Conservation (phyloP, 805 yeast species). For the Candida jianshihensis region DNA sequence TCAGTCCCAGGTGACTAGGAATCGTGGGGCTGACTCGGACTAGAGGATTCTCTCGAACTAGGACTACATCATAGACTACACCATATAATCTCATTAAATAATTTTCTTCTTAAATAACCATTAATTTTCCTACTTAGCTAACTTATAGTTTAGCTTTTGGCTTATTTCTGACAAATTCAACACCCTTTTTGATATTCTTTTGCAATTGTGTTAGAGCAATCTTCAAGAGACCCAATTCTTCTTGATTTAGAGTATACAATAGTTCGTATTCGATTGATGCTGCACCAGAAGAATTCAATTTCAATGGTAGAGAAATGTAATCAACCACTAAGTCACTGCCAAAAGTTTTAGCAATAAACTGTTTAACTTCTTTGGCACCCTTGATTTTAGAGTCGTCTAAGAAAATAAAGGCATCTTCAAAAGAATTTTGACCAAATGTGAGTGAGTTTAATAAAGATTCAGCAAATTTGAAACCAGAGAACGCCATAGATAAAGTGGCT, state of each 20-base stretch:
- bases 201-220: slow-evolving; percentile 50
- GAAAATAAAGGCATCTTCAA: slow-evolving; percentile 46
- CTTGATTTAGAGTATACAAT: slow-evolving; percentile 39
- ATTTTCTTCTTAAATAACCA: neutral
- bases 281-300: slow-evolving; percentile 47
- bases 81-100: neutral
- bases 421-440: slow-evolving; percentile 5
- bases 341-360: slow-evolving; percentile 14
- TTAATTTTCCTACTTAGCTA: neutral
- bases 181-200: slow-evolving; percentile 55
- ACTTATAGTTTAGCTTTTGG: slow-evolving; percentile 19
- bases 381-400: slow-evolving; percentile 30
- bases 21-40: too few relatives aligned
- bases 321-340: slow-evolving; percentile 17
- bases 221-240: slow-evolving; percentile 49
- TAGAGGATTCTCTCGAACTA: too few relatives aligned
- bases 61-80: too few relatives aligned
- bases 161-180: slow-evolving; percentile 31
- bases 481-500: slow-evolving; percentile 94
- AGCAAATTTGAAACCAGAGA: slow-evolving; percentile 81
- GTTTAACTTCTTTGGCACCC: slow-evolving; percentile 17
- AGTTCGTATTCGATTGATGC: slow-evolving; percentile 47
- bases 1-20: too few relatives aligned
- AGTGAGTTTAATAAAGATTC: slow-evolving; percentile 33
- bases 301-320: slow-evolving; percentile 61